Base-by-base conservation (phyloP, 2,329 filamentous ascomycete species). In the Pseudonectria foliicola region DNA sequence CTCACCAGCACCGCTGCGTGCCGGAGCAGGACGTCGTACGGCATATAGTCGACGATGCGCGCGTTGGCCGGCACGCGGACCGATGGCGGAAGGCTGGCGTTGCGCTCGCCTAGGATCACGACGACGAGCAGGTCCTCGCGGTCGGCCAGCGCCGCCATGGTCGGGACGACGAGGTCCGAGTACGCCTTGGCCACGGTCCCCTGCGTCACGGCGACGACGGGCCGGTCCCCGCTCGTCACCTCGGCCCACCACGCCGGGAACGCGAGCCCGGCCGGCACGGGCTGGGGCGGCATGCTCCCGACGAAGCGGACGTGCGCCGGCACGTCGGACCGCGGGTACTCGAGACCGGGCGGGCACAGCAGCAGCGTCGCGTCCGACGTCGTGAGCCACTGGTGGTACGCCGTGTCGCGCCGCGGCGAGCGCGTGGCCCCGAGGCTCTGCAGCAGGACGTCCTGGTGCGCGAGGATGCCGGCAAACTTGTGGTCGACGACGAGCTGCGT, bases 191-290 rank as follows among this genome's bases (percentile, higher is more conserved):
- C 59, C 3, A 68, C 44, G 3, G 70, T 74, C 4, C 70, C 70
- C 43, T 73, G 70, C 1, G 62, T 59, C 6, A 73, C 67, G 13
- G 62, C 55, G 5, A 74, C 51, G 15, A 74, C 42, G 33, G 60
- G 62, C 36, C 62, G 65, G 13, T 58, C 42, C 1, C 44, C 49
- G 30, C 29, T 42, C 14, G 43, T 48, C 8, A 56, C 45, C 12
- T 74, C 53, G 4, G 65, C 61, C 67, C 67, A 75, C 64, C 67
- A 75, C 6, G 45, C 18, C 1, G 71, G 70, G 25, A 54, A 57
- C 3, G 36, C 35, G 23, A 57, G 54, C 25, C 49, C 46, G 0
- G 47, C 30, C 24, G 55, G 48, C 34, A 57, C 10, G 3, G 46
- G 39, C 26, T 56, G 56, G n/a, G 53, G 54, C 0, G 62, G 58